phyloP scores from a whole-genome alignment of 208 protist species.

The Ichthyophonus hoferi region DNA sequence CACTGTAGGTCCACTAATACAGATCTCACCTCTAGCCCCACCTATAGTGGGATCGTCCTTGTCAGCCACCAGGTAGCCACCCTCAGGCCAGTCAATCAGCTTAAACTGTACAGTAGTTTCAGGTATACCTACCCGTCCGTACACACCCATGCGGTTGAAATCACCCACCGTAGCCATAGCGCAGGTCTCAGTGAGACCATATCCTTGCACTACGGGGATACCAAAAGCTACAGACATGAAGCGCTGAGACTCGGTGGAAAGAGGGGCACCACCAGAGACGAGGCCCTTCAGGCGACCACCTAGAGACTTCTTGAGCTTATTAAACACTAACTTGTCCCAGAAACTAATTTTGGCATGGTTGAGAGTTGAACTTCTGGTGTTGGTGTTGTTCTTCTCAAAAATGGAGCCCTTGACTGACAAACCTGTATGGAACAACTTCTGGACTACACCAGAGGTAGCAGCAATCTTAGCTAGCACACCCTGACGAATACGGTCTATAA shows the following conservation, averaged over 20 bases:
- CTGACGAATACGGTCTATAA: conserved; percentile 68
- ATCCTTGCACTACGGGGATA: conserved; percentile 19
- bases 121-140: not conserved
- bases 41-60: conserved; percentile 64
- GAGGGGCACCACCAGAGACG: conserved; percentile 22
- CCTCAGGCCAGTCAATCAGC: conserved; percentile 19
- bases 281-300: conserved; percentile 6
- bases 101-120: not conserved
- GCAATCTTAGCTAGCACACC: conserved; percentile 43
- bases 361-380: too few relatives aligned
- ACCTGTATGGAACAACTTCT: conserved; percentile 50
- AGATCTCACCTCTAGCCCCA: conserved; percentile 23
- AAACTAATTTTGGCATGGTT: not conserved
- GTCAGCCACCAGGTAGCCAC: conserved; percentile 62
- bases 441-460: conserved; percentile 7
- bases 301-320: conserved; percentile 46
- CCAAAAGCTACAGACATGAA: conserved; percentile 30
- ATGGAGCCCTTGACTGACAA: conserved; percentile 29
- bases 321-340: conserved; percentile 55
- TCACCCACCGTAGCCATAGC: not conserved
- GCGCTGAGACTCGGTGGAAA: not conserved
- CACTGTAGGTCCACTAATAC: not conserved
- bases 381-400: not conserved
- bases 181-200: conserved; percentile 29
- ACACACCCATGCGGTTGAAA: not conserved